phyloP scores from a whole-genome alignment of 2,329 filamentous ascomycete species.

The Chrysoporthe austroafricana region DNA sequence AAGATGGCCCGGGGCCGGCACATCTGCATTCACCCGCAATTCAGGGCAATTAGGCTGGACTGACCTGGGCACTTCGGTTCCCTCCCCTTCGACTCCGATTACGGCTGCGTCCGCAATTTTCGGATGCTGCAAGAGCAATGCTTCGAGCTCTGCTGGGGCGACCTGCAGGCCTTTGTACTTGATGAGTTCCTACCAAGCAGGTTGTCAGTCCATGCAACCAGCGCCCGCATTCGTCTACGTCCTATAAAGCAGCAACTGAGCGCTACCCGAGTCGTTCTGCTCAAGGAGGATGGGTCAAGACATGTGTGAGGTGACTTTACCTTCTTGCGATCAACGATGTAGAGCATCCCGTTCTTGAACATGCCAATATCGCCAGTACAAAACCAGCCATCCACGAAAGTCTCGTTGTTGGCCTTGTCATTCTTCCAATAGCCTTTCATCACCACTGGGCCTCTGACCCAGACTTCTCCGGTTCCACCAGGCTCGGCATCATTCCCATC shows the following conservation, averaged over 20 bases:
- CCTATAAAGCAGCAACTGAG: background rate
- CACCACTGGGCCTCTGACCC: constrained; percentile 72
- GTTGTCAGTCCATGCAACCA: constrained; percentile 5
- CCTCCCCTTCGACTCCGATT: constrained; percentile 55
- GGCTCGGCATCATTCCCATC: constrained; percentile 43
- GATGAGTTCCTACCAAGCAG: constrained; percentile 57
- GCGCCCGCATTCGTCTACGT: background rate
- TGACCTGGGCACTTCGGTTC: constrained; percentile 56
- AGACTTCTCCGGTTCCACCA: constrained; percentile 60
- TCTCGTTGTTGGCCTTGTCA: constrained; percentile 63
- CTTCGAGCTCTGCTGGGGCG: constrained; percentile 66
- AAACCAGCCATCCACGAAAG: constrained; percentile 68
- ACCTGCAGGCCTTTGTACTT: constrained; percentile 69
- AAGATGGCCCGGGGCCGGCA: too few species aligned
- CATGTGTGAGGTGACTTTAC: constrained; percentile 34
- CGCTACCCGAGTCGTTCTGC: background rate
- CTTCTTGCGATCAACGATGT: constrained; percentile 81
- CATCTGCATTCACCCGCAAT: background rate
- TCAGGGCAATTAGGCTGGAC: constrained; percentile 39
- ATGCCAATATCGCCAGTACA: constrained; percentile 80
- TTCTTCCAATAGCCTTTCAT: constrained; percentile 76
- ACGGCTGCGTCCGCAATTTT: constrained; percentile 62
- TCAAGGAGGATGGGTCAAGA: background rate
- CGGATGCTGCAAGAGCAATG: constrained; percentile 45
- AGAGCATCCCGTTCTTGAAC: constrained; percentile 71